Conservation (phyloP, 192 early-diverging fungal species). For the Chytriomyces sp. region DNA sequence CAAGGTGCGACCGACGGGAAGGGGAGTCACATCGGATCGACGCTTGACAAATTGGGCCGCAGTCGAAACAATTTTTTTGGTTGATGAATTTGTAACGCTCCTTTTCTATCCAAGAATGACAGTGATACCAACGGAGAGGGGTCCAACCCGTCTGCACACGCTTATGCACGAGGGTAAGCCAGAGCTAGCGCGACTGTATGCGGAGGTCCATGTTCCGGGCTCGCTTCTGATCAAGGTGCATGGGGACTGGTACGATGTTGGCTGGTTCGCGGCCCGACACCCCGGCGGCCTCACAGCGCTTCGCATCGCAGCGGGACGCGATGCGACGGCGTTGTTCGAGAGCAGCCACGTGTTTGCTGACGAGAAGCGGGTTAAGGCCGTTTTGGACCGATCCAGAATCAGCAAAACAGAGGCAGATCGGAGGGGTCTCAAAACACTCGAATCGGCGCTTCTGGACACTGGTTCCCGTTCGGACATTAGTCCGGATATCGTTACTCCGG, state of each 20-base stretch:
- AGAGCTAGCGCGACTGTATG: background rate
- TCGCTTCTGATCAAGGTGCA: background rate
- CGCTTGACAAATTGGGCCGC: too few species aligned
- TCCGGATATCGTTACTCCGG: too few species aligned
- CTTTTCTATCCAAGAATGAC: too few species aligned
- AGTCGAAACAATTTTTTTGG: too few species aligned
- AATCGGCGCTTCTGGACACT: background rate
- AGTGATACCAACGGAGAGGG: too few species aligned
- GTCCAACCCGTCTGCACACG: too few species aligned
- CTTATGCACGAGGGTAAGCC: background rate
- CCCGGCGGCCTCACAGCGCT: slow-evolving; percentile 10
- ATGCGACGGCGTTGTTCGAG: slow-evolving; percentile 19
- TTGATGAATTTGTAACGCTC: too few species aligned
- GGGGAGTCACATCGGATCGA: too few species aligned
- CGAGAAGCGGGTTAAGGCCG: background rate
- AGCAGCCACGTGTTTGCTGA: slow-evolving; percentile 27
- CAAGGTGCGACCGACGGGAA: too few species aligned
- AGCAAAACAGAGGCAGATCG: background rate
- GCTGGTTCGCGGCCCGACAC: background rate
- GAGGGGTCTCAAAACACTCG: background rate
- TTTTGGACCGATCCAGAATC: background rate
- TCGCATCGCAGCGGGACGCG: slow-evolving; percentile 8
- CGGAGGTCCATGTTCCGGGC: background rate
- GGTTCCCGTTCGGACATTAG: too few species aligned
- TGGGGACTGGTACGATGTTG: slow-evolving; percentile 14